phyloP scores from a whole-genome alignment of 2,329 filamentous ascomycete species.

The Scedosporium boydii region DNA sequence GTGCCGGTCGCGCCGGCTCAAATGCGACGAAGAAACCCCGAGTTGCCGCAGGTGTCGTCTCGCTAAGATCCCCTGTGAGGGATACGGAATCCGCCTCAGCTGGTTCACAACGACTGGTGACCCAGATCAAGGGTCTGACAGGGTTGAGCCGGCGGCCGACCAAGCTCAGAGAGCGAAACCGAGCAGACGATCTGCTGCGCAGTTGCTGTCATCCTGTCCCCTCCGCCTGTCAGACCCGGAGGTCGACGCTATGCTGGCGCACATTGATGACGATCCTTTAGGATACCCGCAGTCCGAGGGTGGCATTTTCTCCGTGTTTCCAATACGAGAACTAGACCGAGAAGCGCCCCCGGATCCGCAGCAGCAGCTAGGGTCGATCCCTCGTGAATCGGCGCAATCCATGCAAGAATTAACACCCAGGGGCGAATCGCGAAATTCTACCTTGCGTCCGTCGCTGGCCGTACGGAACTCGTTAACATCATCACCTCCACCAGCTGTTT shows the following conservation, averaged over 20 bases:
- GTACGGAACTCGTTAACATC: too few relatives aligned
- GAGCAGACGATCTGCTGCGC: not conserved
- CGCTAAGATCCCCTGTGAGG: slow-evolving; percentile 12
- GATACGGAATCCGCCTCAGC: slow-evolving; percentile 13
- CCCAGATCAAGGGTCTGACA: not conserved
- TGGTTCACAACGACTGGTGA: slow-evolving; percentile 9
- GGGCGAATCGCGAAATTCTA: too few relatives aligned
- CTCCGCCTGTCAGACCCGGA: slow-evolving; percentile 5
- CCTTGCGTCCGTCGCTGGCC: too few relatives aligned
- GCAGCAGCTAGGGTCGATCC: too few relatives aligned
- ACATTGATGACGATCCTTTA: slow-evolving; percentile 10
- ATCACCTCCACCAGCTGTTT: not conserved
- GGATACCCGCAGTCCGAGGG: not conserved
- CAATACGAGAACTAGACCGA: not conserved
- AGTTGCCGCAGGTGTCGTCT: slow-evolving; percentile 9
- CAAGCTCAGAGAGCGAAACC: not conserved
- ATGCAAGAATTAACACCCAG: too few relatives aligned
- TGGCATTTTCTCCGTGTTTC: slow-evolving; percentile 1
- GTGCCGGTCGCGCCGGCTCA: slow-evolving; percentile 12
- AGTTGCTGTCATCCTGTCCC: not conserved
- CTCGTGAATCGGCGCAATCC: not conserved
- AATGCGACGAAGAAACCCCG: slow-evolving; percentile 9
- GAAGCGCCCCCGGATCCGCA: too few relatives aligned
- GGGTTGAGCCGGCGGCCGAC: not conserved
- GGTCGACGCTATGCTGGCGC: slow-evolving; percentile 5